Conservation (phyloP, 2,329 filamentous ascomycete species). For the Fusarium sp. region DNA sequence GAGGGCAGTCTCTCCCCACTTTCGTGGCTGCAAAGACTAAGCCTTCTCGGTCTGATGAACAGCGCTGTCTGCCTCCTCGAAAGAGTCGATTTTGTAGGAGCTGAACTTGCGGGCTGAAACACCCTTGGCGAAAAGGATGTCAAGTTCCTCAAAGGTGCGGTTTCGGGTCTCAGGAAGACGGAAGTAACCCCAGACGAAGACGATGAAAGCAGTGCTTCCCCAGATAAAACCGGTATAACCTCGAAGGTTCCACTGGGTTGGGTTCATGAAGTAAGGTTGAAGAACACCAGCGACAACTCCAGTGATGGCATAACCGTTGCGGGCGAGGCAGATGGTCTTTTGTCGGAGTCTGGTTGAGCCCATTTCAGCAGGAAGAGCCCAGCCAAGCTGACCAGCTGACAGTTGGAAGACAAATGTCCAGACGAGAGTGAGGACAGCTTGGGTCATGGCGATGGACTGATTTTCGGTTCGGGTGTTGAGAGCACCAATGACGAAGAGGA, state of each 20-base stretch:
- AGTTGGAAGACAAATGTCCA: constrained; percentile 48
- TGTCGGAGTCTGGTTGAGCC: constrained; percentile 44
- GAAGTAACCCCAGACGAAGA: constrained; percentile 52
- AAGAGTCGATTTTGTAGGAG: constrained; percentile 14
- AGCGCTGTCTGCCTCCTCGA: constrained; percentile 1
- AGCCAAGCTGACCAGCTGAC: constrained; percentile 49
- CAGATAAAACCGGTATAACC: constrained; percentile 51
- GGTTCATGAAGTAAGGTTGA: constrained; percentile 50
- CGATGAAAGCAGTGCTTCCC: constrained; percentile 36
- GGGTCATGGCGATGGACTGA: constrained; percentile 42
- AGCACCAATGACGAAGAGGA: constrained; percentile 53
- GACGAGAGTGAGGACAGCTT: constrained; percentile 47
- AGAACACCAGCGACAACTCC: constrained; percentile 38
- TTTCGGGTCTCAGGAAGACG: constrained; percentile 61
- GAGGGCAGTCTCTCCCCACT: neutral
- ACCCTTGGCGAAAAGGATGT: constrained; percentile 56
- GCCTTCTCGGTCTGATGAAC: neutral
- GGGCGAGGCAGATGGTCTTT: constrained; percentile 45
- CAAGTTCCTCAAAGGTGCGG: constrained; percentile 61
- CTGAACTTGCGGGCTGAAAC: constrained; percentile 31
- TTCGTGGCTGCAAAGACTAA: neutral
- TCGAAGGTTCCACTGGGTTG: constrained; percentile 48
- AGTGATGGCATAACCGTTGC: constrained; percentile 38
- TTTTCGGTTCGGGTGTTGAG: constrained; percentile 47
- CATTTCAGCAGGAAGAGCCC: constrained; percentile 46